These are phyloP conservation scores for Aspergillus novofumigatus DNA, from an alignment of 2,329 filamentous ascomycete species.

Conservation along the genomic window DNA sequence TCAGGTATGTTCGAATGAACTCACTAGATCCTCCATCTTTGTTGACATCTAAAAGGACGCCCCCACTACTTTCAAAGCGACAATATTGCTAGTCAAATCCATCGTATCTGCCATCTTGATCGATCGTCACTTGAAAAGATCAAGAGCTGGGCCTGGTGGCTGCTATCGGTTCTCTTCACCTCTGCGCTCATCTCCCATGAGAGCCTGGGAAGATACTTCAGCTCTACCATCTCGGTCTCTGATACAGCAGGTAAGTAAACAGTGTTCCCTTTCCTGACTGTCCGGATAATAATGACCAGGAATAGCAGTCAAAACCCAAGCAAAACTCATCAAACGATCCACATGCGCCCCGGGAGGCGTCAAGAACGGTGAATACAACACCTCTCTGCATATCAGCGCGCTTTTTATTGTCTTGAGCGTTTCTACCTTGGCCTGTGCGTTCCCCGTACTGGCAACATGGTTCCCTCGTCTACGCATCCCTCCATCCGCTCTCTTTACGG, in stretches of 20 bases:
- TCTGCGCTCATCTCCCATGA: constrained; percentile 21
- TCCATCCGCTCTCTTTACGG: constrained; percentile 38
- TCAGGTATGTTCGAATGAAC: constrained; percentile 19
- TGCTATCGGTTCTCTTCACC: constrained; percentile 23
- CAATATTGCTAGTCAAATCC: neutral
- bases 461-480: constrained; percentile 56
- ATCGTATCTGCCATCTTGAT: neutral
- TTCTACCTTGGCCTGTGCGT: constrained; percentile 55
- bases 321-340: constrained; percentile 14
- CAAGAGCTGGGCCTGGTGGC: constrained; percentile 22
- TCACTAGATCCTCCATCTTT: neutral
- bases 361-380: constrained; percentile 51
- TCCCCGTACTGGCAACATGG: constrained; percentile 62
- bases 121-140: constrained; percentile 10
- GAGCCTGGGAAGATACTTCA: constrained; percentile 11
- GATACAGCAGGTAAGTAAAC: neutral
- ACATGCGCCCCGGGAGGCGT: constrained; percentile 25
- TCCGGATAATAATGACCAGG: neutral
- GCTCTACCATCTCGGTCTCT: neutral
- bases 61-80: constrained; percentile 12
- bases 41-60: constrained; percentile 16
- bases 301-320: neutral
- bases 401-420: constrained; percentile 59
- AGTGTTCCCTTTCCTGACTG: neutral
- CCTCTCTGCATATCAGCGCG: constrained; percentile 60